These are phyloP conservation scores for Daldinia concentrica DNA, from an alignment of 495 filamentous ascomycete genomes.

Conservation along the genomic window DNA sequence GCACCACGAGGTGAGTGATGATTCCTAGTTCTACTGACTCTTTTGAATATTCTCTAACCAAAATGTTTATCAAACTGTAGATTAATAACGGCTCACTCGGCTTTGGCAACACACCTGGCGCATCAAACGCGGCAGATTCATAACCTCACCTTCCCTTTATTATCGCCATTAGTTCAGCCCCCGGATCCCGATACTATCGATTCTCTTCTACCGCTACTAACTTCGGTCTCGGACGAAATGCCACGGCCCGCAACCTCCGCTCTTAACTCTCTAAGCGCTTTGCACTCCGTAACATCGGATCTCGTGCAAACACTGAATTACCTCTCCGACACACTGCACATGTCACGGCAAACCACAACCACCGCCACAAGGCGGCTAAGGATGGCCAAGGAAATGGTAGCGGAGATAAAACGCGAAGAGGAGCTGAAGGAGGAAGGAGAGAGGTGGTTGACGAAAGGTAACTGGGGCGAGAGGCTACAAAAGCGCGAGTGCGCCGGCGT, in stretches of 20 bases:
- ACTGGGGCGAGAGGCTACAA: conserved; percentile 79
- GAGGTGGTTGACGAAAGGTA: conserved; percentile 78
- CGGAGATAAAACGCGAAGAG: conserved; percentile 82
- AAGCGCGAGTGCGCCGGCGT: conserved; percentile 80
- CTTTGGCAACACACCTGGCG: conserved; percentile 82
- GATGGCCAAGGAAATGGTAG: conserved; percentile 79
- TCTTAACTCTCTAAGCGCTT: conserved; percentile 64
- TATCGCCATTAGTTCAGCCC: conserved; percentile 64
- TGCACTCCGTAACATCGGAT: conserved; percentile 76
- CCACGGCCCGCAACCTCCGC: conserved; percentile 62
- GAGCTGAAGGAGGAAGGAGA: conserved; percentile 83
- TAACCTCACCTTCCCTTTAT: conserved; percentile 78
- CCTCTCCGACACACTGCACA: conserved; percentile 91
- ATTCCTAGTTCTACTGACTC: neutral
- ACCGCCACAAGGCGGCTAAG: conserved; percentile 79
- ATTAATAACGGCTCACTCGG: conserved; percentile 86
- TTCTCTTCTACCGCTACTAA: conserved; percentile 70
- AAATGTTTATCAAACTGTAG: conserved; percentile 56
- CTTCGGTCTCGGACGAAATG: conserved; percentile 63
- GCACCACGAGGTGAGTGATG: conserved; percentile 73
- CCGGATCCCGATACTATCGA: conserved; percentile 70
- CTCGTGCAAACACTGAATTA: conserved; percentile 81
- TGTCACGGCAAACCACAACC: conserved; percentile 86
- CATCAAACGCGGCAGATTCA: conserved; percentile 86
- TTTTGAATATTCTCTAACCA: conserved; percentile 13